Evolutionary conservation across 2,329 filamentous ascomycete genomes (phyloP), one percentile per base, ranked within the genome.

Genomic region (Fulvia fulva): DNA sequence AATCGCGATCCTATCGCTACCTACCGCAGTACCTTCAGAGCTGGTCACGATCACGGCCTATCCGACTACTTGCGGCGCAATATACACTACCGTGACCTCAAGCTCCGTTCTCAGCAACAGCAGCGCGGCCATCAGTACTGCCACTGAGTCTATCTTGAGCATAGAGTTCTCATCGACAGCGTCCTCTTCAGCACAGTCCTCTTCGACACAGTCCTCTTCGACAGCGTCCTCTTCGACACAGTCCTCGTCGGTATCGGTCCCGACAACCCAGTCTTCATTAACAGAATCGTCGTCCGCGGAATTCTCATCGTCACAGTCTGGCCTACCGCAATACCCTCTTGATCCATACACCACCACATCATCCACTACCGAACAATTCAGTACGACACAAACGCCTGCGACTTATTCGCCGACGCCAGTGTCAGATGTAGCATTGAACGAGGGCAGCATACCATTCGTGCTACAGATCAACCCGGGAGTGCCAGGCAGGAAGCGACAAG

Each of bases 391-490:
- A 19, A 11, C 25, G 5, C 16, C 47, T 28, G 23, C 32, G 3
- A 50, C 25, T 5, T 19, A 16, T 2, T 56, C 52, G 2, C 56
- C 58, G 2, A 63, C 59, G 46, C 64, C 67, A 41, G 65, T 64
- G 32, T 63, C 65, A 2, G 71, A 73, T 55, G 58, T 60, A 6
- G 59, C 59, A 5, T 62, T 67, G 43, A 73, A 73, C 56, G 61
- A 54, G 32, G 72, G 72, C 7, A 19, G 3, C 8, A 64, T 66
- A 9, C 60, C 70, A 1, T 74, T 74, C 55, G 67, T 71, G 5
- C 57, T 73, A 9, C 62, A 66, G 26, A 47, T 73, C 23, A 59
- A 68, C 46, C 59, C 57, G 2, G 57, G 19, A 8, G 22, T 45
- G 14, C 23, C 58, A 19, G 54, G 54, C 14, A 57, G 54, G 46